Percentiles rank a stretch among this genome's conserved stretches.
These are phyloP conservation scores for Phellopilus nigrolimitatus DNA, from an alignment of 1,284 basidiomycete species.

Conservation along the genomic window DNA sequence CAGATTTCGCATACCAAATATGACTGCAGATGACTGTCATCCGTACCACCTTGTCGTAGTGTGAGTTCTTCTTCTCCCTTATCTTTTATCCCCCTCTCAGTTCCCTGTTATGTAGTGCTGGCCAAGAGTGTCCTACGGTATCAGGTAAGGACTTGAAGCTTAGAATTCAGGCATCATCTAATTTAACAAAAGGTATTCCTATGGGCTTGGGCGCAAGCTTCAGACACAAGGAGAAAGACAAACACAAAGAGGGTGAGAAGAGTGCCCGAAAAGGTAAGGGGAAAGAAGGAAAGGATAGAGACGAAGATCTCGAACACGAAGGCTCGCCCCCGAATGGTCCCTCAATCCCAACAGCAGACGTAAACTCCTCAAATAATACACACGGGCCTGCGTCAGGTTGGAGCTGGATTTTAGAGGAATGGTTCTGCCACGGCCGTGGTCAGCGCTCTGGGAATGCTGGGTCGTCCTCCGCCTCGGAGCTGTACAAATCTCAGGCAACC, in stretches of 20 bases:
- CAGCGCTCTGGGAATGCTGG: slow-evolving; percentile 2
- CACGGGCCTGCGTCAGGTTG: slow-evolving; percentile 13
- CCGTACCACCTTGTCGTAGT: slow-evolving; percentile 80
- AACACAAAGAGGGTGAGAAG: slow-evolving; percentile 41
- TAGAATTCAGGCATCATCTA: not conserved
- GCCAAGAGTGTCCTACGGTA: slow-evolving; percentile 76
- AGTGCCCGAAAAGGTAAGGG: slow-evolving; percentile 25
- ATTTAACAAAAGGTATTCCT: slow-evolving; percentile 70
- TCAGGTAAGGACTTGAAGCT: slow-evolving; percentile 41
- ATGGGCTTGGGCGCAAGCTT: slow-evolving; percentile 75
- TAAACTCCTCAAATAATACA: not conserved
- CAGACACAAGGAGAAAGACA: slow-evolving; percentile 47
- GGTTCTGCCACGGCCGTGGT: slow-evolving; percentile 16
- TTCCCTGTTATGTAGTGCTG: slow-evolving; percentile 47
- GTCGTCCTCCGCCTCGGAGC: slow-evolving; percentile 9
- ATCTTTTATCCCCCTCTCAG: slow-evolving; percentile 12
- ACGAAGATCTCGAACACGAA: slow-evolving; percentile 8
- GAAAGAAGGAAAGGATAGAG: slow-evolving; percentile 27
- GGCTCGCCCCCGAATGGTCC: not conserved
- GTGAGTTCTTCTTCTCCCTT: slow-evolving; percentile 38
- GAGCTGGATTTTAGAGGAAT: slow-evolving; percentile 19
- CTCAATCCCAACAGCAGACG: slow-evolving; percentile 1
- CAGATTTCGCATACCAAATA: slow-evolving; percentile 39
- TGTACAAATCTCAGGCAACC: slow-evolving; percentile 12
- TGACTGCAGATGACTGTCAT: slow-evolving; percentile 51